phyloP scores from a whole-genome alignment of 2,329 filamentous ascomycete genomes.

The Dactylellina parvicollis region DNA sequence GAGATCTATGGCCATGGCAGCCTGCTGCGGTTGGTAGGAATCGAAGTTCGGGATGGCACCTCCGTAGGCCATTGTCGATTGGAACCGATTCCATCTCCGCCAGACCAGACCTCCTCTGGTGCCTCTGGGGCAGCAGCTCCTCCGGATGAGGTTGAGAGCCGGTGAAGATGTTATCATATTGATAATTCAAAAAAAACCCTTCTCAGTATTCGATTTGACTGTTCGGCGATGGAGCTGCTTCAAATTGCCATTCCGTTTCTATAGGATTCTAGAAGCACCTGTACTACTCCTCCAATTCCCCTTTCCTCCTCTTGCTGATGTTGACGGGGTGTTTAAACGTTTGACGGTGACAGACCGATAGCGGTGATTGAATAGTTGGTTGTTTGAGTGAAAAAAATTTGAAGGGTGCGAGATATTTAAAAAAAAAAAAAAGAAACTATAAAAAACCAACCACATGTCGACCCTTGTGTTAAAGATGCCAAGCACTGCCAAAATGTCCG shows the following conservation, averaged over 20 bases:
- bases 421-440: too few species aligned
- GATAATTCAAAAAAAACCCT: not conserved
- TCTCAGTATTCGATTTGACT: not conserved
- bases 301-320: slow-evolving; percentile 17
- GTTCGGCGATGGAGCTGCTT: not conserved
- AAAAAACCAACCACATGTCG: not conserved
- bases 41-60: slow-evolving; percentile 32
- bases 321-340: not conserved
- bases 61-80: slow-evolving; percentile 42
- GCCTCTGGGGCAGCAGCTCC: slow-evolving; percentile 36
- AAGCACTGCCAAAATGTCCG: too few species aligned
- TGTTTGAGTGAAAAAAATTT: not conserved
- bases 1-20: not conserved
- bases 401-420: not conserved
- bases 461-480: too few species aligned
- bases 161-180: slow-evolving; percentile 44
- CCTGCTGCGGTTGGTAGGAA: slow-evolving; percentile 15
- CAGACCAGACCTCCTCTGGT: slow-evolving; percentile 41
- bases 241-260: not conserved
- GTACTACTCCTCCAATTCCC: slow-evolving; percentile 6
- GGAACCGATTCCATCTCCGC: slow-evolving; percentile 50
- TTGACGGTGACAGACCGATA: not conserved
- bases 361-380: not conserved
- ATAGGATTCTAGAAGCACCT: not conserved
- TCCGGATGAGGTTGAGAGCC: slow-evolving; percentile 32